phyloP scores from a whole-genome alignment of 129 eudicot genomes.

The Lonicera japonica region DNA sequence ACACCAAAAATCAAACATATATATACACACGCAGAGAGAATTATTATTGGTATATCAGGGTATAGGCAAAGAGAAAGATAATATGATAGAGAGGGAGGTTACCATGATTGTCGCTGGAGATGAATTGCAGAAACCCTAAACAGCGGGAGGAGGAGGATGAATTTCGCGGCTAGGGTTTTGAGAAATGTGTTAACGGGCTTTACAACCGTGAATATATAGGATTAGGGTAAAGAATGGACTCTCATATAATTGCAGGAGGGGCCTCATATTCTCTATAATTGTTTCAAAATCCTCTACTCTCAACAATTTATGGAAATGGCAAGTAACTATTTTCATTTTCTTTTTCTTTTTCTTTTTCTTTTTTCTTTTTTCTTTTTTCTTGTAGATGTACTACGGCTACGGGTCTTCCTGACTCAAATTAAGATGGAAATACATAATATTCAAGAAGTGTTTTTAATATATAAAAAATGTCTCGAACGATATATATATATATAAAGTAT shows the following conservation, averaged over 20 bases:
- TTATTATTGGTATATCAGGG: too few relatives aligned
- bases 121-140: not conserved
- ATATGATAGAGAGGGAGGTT: not conserved
- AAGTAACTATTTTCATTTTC: too few relatives aligned
- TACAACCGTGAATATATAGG: not conserved
- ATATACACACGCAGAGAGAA: too few relatives aligned
- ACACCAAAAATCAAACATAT: not conserved
- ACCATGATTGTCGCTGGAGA: slow-evolving; percentile 11
- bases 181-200: not conserved
- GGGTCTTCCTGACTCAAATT: too few relatives aligned
- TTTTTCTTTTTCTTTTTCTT: too few relatives aligned
- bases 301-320: too few relatives aligned
- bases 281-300: not conserved
- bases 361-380: too few relatives aligned
- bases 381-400: too few relatives aligned
- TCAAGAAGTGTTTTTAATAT: too few relatives aligned
- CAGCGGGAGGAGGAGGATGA: not conserved
- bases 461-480: too few relatives aligned
- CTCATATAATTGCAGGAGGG: not conserved
- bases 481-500: too few relatives aligned
- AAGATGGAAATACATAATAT: too few relatives aligned
- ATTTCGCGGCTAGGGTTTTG: slow-evolving; percentile 32
- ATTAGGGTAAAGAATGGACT: not conserved
- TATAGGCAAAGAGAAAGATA: not conserved
- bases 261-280: not conserved